phyloP scores from a whole-genome alignment of 345 rosid genomes.

The Sonneratia alba region DNA sequence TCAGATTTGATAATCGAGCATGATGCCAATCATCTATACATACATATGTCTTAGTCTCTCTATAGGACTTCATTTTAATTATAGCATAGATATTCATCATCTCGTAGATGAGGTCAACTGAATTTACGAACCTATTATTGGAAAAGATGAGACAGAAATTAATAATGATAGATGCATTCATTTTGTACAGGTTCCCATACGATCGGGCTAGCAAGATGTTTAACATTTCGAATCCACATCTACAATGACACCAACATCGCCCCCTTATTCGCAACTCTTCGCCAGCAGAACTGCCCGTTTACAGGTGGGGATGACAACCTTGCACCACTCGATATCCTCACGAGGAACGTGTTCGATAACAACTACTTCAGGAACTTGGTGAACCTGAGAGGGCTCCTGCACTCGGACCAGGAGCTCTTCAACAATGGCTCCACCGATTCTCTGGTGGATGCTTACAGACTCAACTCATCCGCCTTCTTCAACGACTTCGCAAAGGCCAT shows the following conservation, averaged over 20 bases:
- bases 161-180: too few species aligned
- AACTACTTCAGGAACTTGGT: slow-evolving; percentile 24
- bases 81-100: too few species aligned
- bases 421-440: too few species aligned
- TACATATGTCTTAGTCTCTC: too few species aligned
- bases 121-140: too few species aligned
- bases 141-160: too few species aligned
- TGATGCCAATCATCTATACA: too few species aligned
- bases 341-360: slow-evolving; percentile 17
- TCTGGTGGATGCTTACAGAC: slow-evolving; percentile 17
- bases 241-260: slow-evolving; percentile 12
- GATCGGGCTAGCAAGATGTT: slow-evolving; percentile 27
- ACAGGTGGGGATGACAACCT: slow-evolving; percentile 10
- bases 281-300: slow-evolving; percentile 11
- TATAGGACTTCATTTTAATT: too few species aligned
- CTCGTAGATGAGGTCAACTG: too few species aligned
- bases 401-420: too few species aligned
- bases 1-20: too few species aligned
- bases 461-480: slow-evolving; percentile 13
- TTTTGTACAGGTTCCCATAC: background rate
- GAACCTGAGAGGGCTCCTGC: slow-evolving; percentile 20
- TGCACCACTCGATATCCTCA: slow-evolving; percentile 4
- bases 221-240: slow-evolving; percentile 6
- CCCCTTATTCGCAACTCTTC: slow-evolving; percentile 13
- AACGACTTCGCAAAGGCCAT: slow-evolving; percentile 7